Evolutionary conservation across 441 rosid genomes (phyloP).

Genomic region (Hura crepitans): DNA sequence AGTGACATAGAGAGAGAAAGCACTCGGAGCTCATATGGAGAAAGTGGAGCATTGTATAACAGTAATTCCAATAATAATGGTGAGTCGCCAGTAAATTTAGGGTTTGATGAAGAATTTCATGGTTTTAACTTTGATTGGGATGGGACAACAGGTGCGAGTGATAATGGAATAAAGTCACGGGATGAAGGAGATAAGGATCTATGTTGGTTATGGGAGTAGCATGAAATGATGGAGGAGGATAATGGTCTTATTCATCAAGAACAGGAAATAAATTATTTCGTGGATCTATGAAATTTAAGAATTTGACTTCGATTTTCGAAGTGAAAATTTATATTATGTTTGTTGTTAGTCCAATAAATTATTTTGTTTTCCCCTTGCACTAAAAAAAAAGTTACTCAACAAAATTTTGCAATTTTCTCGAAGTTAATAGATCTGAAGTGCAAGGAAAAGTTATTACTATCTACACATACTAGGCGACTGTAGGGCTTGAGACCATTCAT

Average conservation of each 20-base stretch:
- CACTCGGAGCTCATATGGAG: conserved; percentile 33
- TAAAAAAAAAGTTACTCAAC: no score
- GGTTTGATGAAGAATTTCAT: conserved; percentile 30
- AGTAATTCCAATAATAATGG: not conserved
- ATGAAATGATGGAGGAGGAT: not conserved
- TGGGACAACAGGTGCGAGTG: conserved; percentile 14
- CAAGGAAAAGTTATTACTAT: no score
- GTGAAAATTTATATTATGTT: no score
- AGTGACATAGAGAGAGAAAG: conserved; percentile 25
- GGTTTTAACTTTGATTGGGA: conserved; percentile 36
- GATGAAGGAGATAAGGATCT: conserved; percentile 26
- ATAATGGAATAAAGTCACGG: conserved; percentile 21
- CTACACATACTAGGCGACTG: no score
- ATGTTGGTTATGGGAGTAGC: conserved; percentile 23
- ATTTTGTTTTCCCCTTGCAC: no score
- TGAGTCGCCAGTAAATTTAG: conserved; percentile 22
- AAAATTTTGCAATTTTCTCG: no score
- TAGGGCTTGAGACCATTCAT: no score
- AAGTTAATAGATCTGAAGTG: no score
- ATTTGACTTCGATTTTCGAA: no score
- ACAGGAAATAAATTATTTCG: not conserved
- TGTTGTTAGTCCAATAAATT: no score
- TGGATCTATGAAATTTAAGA: not conserved
- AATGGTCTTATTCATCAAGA: not conserved
- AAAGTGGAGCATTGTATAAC: conserved; percentile 26